phyloP scores from a whole-genome alignment of 768 basidiomycete species.

The Trichaptum fuscoviolaceum region DNA sequence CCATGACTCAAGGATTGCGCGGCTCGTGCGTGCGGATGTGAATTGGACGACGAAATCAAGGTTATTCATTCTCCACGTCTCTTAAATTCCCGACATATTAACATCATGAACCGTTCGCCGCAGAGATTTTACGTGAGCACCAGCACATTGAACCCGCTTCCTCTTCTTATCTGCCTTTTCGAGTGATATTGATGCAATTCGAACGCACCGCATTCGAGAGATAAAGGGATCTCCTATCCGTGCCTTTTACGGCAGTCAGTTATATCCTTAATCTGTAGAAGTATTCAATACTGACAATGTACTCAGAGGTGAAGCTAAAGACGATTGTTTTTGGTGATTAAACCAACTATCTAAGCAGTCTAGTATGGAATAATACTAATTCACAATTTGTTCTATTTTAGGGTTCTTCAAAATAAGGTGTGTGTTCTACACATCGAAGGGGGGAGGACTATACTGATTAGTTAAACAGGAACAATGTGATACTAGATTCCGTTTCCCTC shows the following conservation, averaged over 20 bases:
- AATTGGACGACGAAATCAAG: slow-evolving; percentile 78
- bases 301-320: slow-evolving; percentile 52
- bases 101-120: not conserved
- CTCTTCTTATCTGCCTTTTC: slow-evolving; percentile 6
- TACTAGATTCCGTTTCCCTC: slow-evolving; percentile 74
- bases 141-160: slow-evolving; percentile 1
- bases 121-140: slow-evolving; percentile 71
- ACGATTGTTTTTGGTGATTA: slow-evolving; percentile 72
- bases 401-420: slow-evolving; percentile 81
- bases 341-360: not conserved
- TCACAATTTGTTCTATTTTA: slow-evolving; percentile 19
- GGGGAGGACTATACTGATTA: slow-evolving; percentile 6
- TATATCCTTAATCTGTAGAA: slow-evolving; percentile 5
- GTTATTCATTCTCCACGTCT: slow-evolving; percentile 26
- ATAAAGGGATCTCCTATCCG: slow-evolving; percentile 50
- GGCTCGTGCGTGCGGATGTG: slow-evolving; percentile 67
- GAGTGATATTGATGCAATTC: slow-evolving; percentile 73
- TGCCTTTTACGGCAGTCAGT: slow-evolving; percentile 71
- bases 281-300: slow-evolving; percentile 4
- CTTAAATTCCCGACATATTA: not conserved
- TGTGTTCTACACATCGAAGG: slow-evolving; percentile 4
- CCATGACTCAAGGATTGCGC: slow-evolving; percentile 72
- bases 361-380: not conserved
- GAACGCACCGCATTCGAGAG: slow-evolving; percentile 68
- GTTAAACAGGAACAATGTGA: slow-evolving; percentile 43